A percentile compares a stretch with the other conserved stretches of the same genome.
phyloP scores from a whole-genome alignment of 192 early-diverging fungal genomes.

The Dimargaris cristalligena region DNA sequence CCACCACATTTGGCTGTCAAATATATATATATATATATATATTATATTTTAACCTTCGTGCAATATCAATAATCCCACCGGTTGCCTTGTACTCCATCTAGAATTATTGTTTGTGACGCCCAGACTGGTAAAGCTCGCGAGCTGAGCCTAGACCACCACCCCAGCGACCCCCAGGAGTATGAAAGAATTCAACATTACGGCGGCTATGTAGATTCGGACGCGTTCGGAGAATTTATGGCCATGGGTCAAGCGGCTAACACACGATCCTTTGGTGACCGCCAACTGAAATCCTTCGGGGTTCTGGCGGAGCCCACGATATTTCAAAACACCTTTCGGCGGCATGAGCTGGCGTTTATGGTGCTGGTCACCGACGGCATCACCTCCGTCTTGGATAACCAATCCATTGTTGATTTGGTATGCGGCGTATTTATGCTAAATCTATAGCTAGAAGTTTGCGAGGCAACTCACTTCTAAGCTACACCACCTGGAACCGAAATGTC shows the following conservation, averaged over 20 bases:
- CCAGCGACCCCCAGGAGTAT: slow-evolving; percentile 25
- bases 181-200: slow-evolving; percentile 36
- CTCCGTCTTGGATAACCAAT: slow-evolving; percentile 39
- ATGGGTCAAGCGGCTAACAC: slow-evolving; percentile 34
- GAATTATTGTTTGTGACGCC: slow-evolving; percentile 36
- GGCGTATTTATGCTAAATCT: no score
- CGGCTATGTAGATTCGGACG: slow-evolving; percentile 39
- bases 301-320: slow-evolving; percentile 38
- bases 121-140: slow-evolving; percentile 26
- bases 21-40: no score
- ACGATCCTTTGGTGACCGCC: slow-evolving; percentile 35
- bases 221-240: slow-evolving; percentile 39
- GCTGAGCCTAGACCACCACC: slow-evolving; percentile 42
- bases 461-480: no score
- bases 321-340: slow-evolving; percentile 19
- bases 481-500: no score
- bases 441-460: no score
- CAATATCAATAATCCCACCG: no score
- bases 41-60: no score
- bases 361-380: slow-evolving; percentile 42
- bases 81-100: no score
- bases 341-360: slow-evolving; percentile 37
- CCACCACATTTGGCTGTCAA: no score
- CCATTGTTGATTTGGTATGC: slow-evolving; percentile 36
- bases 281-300: slow-evolving; percentile 37